Evolutionary conservation across 2,329 filamentous ascomycete genomes (phyloP).

Genomic region (Colletotrichum truncatum): DNA sequence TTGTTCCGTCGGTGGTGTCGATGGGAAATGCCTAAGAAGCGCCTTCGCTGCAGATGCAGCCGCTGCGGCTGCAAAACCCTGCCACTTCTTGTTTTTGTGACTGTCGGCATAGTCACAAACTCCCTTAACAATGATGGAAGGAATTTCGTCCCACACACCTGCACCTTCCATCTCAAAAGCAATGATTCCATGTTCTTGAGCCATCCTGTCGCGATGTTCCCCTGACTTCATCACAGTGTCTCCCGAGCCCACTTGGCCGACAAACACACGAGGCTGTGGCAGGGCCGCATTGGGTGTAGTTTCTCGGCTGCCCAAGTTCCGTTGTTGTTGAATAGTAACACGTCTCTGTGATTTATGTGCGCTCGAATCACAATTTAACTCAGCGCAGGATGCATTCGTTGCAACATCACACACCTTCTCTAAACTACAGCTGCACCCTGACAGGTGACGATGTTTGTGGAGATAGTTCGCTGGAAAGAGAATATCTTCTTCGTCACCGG

Average conservation of each 20-base stretch:
- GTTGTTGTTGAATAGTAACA: neutral
- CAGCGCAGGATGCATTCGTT: constrained; percentile 28
- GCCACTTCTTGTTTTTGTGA: constrained; percentile 16
- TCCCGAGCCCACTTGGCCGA: constrained; percentile 32
- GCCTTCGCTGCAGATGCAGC: constrained; percentile 43
- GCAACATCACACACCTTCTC: constrained; percentile 13
- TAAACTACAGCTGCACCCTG: neutral
- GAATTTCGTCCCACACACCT: neutral
- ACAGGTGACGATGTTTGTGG: constrained; percentile 40
- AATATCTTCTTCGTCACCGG: constrained; percentile 38
- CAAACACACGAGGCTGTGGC: neutral
- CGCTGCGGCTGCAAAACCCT: constrained; percentile 26
- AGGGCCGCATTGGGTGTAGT: neutral
- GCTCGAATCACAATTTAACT: constrained; percentile 36
- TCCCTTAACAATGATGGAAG: constrained; percentile 28
- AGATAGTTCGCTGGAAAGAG: constrained; percentile 40
- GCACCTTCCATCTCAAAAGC: constrained; percentile 19
- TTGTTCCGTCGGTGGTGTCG: neutral
- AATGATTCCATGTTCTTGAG: neutral
- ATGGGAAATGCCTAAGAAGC: constrained; percentile 16
- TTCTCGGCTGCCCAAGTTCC: neutral
- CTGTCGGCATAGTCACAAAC: constrained; percentile 27
- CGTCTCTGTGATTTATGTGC: neutral
- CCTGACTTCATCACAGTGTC: constrained; percentile 43
- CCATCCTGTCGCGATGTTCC: neutral